These are phyloP conservation scores for Mycena venus DNA, from an alignment of 768 basidiomycete species.

Conservation along the genomic window DNA sequence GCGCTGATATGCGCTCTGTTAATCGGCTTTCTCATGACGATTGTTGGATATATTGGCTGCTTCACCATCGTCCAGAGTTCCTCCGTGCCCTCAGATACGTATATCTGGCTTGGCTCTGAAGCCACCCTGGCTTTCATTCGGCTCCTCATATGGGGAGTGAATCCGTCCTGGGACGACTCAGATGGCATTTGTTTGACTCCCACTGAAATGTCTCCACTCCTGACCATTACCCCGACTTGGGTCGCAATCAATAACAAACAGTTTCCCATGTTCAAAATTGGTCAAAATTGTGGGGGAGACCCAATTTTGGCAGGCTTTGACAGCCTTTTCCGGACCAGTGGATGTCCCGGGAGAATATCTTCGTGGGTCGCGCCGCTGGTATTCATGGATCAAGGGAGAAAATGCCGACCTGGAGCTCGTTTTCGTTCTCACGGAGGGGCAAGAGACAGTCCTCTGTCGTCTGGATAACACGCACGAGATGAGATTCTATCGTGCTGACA, in stretches of 20 bases:
- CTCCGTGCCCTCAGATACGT: not conserved
- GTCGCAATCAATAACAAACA: not conserved
- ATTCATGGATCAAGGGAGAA: conserved; percentile 3
- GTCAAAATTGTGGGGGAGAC: not conserved
- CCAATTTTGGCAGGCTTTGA: not conserved
- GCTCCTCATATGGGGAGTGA: not conserved
- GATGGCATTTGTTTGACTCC: not conserved
- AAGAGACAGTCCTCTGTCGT: not conserved
- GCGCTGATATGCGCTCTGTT: not conserved
- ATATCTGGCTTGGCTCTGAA: conserved; percentile 4
- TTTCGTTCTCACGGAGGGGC: not conserved
- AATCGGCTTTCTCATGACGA: not conserved
- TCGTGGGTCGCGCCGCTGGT: not conserved
- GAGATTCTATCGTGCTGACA: not conserved
- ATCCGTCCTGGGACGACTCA: conserved; percentile 14
- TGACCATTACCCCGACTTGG: not conserved
- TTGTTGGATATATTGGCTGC: conserved; percentile 14
- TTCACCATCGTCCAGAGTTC: conserved; percentile 17
- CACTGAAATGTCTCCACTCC: not conserved
- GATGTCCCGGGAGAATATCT: not conserved
- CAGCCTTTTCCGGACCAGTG: not conserved
- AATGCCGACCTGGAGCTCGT: not conserved
- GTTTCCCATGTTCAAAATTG: not conserved
- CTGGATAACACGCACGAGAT: not conserved
- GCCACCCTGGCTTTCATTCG: not conserved